Evolutionary conservation across 225 moss, liverwort and hornwort genomes (phyloP), one percentile per base, ranked within the genome.

Genomic region (Takakia lepidozioides): DNA sequence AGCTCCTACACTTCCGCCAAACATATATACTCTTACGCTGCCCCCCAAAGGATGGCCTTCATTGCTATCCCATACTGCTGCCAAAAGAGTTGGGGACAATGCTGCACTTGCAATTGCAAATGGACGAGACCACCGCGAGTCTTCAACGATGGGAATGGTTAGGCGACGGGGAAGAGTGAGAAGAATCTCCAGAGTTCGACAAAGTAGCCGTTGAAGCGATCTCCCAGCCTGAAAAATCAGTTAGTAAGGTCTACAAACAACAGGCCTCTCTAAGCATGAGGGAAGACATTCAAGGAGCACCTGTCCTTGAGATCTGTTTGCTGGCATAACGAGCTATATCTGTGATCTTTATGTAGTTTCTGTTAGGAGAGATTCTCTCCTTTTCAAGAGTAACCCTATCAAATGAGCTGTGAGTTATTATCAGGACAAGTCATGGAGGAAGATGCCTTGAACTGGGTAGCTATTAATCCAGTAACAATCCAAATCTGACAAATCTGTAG

Each of bases 61-160:
- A 51, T 90, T 85, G 21, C 90, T 76, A 26, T 83, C 85, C 95
- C 85, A 91, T 4, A 91, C 83, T 48, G 83, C 63, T 17, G 87
- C 91, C 49, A 91, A 64, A 10, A 99, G 75, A 18, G 67, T 53
- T 9, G 85, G 85, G 21, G 98, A 76, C 30, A 98, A 34, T 38
- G 80, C 65, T 21, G 82, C 85, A 45, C 87, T 90, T 49, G 74
- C 80, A 49, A 91, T 66, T 44, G 91, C 87, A 54, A 85, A 91
- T 20, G 82, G 68, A 19, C 87, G 85, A 15, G 87, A 87, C 91
- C 91, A 99, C 3, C 78, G 75, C 3, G 54, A 61, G 22, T 87
- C 80, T 34, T 83, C 87, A 18, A 88, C 68, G 9, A 81, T 30
- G 29, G 98, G 98, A 27, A 91, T 99, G 4, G 98, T 88, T 52